Evolutionary conservation across 2,329 filamentous ascomycete genomes (phyloP).

Genomic region (Ophiostoma fasciatum): DNA sequence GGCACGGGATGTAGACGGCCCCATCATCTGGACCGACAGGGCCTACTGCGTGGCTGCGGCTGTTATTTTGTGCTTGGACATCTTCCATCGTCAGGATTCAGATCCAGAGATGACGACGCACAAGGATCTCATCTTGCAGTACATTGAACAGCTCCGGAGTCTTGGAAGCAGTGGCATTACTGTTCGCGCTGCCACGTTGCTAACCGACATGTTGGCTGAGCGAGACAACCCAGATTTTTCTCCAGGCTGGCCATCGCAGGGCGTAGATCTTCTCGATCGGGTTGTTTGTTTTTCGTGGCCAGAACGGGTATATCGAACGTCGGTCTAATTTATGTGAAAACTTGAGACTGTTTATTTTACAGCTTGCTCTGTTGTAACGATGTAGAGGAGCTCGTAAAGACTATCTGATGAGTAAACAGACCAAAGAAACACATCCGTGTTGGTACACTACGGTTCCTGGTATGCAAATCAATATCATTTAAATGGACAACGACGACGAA

Average conservation of each 20-base stretch:
- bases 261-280: background rate
- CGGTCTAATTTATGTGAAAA: too few relatives aligned
- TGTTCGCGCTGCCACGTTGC: background rate
- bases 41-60: constrained; percentile 1
- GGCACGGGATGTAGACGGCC: background rate
- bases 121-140: background rate
- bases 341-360: too few relatives aligned
- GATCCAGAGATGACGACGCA: background rate
- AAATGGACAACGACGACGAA: too few relatives aligned
- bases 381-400: too few relatives aligned
- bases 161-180: constrained; percentile 1
- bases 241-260: background rate
- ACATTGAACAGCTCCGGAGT: constrained; percentile 1
- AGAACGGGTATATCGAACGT: too few relatives aligned
- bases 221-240: background rate
- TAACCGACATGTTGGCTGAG: background rate
- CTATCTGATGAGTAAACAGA: too few relatives aligned
- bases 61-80: constrained; percentile 1
- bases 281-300: constrained; percentile 4
- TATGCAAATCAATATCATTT: too few relatives aligned
- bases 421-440: too few relatives aligned
- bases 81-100: background rate
- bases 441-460: too few relatives aligned
- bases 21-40: constrained; percentile 1
- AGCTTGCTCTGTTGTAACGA: too few relatives aligned